Evolutionary conservation across 148 eudicot genomes (phyloP).

Genomic region (Camellia sinensis): DNA sequence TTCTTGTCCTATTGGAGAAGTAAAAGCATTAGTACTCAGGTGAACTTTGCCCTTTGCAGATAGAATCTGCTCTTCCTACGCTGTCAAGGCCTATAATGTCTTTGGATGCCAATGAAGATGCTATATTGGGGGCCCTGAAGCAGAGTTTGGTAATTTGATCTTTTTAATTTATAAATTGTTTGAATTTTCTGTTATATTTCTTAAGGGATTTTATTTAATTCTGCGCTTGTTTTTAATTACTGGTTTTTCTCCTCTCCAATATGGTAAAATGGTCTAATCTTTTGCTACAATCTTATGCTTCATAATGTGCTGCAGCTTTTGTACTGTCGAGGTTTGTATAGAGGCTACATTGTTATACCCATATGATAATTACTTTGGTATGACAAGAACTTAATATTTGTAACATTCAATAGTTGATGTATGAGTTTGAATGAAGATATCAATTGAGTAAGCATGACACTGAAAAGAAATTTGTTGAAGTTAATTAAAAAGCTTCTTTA

Average conservation of each 20-base stretch:
- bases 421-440: no score
- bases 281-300: not conserved
- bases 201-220: not conserved
- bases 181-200: not conserved
- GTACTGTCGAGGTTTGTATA: not conserved
- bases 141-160: slow-evolving; percentile 75
- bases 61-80: slow-evolving; percentile 86
- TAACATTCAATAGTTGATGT: no score
- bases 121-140: slow-evolving; percentile 88
- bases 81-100: slow-evolving; percentile 96
- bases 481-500: not conserved
- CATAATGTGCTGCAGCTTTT: not conserved
- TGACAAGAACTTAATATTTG: not conserved
- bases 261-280: not conserved
- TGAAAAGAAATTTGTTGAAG: not conserved
- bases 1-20: not conserved
- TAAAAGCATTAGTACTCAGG: not conserved
- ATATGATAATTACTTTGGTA: not conserved
- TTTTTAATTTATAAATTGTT: not conserved
- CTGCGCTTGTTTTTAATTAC: not conserved
- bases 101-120: slow-evolving; percentile 95
- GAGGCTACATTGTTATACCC: not conserved
- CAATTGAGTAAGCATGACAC: not conserved
- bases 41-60: slow-evolving; percentile 39
- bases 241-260: not conserved